Percentiles rank a stretch among this genome's conserved stretches.
phyloP scores from a whole-genome alignment of 768 basidiomycete genomes.

The Kwoniella europaea region DNA sequence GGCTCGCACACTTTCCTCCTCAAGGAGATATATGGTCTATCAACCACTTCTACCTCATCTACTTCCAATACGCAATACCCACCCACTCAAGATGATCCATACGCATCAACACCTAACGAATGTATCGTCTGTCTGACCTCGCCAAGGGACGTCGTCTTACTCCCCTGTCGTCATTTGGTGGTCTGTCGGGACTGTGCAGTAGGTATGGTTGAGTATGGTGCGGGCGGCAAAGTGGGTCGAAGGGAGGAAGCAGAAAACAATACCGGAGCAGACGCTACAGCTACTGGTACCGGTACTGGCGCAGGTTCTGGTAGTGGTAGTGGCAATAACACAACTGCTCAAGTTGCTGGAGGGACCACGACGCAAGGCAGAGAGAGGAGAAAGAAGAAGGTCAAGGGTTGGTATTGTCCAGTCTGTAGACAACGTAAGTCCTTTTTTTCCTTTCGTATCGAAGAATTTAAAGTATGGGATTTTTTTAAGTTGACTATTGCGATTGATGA shows the following conservation, averaged over 20 bases:
- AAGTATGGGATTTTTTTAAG: too few relatives aligned
- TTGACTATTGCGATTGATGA: background rate
- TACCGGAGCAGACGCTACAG: background rate
- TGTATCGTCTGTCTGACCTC: slow-evolving; percentile 89
- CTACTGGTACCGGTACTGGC: slow-evolving; percentile 35
- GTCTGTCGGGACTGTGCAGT: slow-evolving; percentile 94
- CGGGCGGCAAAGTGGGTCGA: slow-evolving; percentile 74
- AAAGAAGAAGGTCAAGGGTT: slow-evolving; percentile 93
- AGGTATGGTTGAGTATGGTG: slow-evolving; percentile 97
- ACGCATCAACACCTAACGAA: slow-evolving; percentile 65
- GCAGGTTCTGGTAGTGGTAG: slow-evolving; percentile 30
- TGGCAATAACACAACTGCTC: slow-evolving; percentile 10
- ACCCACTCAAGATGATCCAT: slow-evolving; percentile 66
- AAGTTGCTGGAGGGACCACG: slow-evolving; percentile 55
- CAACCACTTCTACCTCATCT: slow-evolving; percentile 60
- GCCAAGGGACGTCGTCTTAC: slow-evolving; percentile 86
- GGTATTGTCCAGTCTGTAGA: slow-evolving; percentile 95
- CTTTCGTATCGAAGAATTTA: too few relatives aligned
- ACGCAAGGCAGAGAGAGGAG: slow-evolving; percentile 64
- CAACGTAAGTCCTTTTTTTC: slow-evolving; percentile 70
- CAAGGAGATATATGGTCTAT: slow-evolving; percentile 92
- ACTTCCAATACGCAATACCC: slow-evolving; percentile 58
- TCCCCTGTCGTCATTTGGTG: slow-evolving; percentile 91
- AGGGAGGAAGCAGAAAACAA: slow-evolving; percentile 62
- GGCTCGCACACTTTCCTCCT: slow-evolving; percentile 92